These are phyloP conservation scores for Earliella scabrosa DNA, from an alignment of 1,284 basidiomycete genomes.

Conservation along the genomic window DNA sequence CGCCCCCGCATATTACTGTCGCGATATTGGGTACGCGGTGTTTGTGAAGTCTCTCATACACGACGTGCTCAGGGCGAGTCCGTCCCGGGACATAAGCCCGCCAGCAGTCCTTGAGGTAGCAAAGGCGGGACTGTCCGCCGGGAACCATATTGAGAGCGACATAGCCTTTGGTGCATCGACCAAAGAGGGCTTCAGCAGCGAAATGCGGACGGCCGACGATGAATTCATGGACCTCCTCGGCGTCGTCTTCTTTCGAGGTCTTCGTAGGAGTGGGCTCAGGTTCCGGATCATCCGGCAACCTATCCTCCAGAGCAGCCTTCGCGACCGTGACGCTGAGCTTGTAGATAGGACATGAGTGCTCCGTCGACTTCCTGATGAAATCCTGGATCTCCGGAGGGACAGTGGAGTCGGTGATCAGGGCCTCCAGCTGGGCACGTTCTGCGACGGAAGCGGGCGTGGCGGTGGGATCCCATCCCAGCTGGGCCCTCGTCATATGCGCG, in stretches of 20 bases:
- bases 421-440: background rate
- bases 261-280: too few relatives aligned
- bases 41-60: background rate
- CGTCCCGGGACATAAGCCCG: background rate
- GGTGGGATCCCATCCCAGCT: conserved; percentile 21
- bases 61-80: conserved; percentile 3
- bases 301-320: background rate
- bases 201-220: background rate
- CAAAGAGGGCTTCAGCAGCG: background rate
- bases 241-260: too few relatives aligned
- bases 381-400: background rate
- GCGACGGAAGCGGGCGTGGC: background rate
- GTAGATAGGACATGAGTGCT: background rate
- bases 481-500: background rate
- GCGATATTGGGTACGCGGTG: background rate
- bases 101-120: conserved; percentile 9
- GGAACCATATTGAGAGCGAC: background rate
- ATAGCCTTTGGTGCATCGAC: background rate
- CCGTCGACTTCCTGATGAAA: background rate
- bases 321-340: background rate
- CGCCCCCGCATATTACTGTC: background rate
- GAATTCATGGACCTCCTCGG: background rate
- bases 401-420: background rate
- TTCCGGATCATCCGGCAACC: background rate
- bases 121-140: too few relatives aligned